phyloP scores from a whole-genome alignment of 2,329 filamentous ascomycete genomes.

The Apiospora rasikravindrae region DNA sequence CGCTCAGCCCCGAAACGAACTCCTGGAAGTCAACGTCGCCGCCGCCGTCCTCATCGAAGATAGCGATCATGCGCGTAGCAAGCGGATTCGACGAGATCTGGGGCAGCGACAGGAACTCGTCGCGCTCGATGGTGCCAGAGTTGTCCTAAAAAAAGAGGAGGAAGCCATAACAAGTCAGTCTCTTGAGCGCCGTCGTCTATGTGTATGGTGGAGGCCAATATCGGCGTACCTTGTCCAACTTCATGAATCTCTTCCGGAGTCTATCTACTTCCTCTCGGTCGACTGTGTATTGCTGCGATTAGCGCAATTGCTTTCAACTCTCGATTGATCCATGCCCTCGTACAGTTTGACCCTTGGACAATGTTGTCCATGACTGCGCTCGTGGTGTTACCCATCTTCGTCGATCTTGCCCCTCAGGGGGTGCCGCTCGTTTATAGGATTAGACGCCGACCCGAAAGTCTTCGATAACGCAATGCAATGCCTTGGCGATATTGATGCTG shows the following conservation, averaged over 20 bases:
- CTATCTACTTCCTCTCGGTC: slow-evolving; percentile 97
- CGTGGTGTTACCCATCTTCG: slow-evolving; percentile 69
- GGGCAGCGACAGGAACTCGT: slow-evolving; percentile 95
- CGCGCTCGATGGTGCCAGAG: slow-evolving; percentile 96
- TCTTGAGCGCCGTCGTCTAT: slow-evolving; percentile 18
- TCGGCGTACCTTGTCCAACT: slow-evolving; percentile 85
- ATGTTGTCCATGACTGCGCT: slow-evolving; percentile 90
- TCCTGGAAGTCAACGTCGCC: slow-evolving; percentile 99
- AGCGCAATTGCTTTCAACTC: slow-evolving; percentile 3
- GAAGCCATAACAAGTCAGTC: slow-evolving; percentile 18
- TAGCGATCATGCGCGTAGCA: slow-evolving; percentile 97
- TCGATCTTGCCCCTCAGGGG: slow-evolving; percentile 18
- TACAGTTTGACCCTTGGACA: slow-evolving; percentile 96
- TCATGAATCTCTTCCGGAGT: slow-evolving; percentile 97
- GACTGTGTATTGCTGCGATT: slow-evolving; percentile 62
- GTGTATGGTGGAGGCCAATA: not conserved
- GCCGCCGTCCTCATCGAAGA: slow-evolving; percentile 98
- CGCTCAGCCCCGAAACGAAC: slow-evolving; percentile 92
- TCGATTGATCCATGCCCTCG: not conserved
- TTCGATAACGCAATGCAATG: not conserved
- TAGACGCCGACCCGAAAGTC: slow-evolving; percentile 4
- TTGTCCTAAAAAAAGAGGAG: slow-evolving; percentile 68
- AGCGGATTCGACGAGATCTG: slow-evolving; percentile 98
- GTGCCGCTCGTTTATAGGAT: slow-evolving; percentile 7
- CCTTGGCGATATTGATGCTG: not conserved